These are phyloP conservation scores for Fusarium protoensiforme DNA, from an alignment of 2,329 filamentous ascomycete genomes.

Conservation along the genomic window DNA sequence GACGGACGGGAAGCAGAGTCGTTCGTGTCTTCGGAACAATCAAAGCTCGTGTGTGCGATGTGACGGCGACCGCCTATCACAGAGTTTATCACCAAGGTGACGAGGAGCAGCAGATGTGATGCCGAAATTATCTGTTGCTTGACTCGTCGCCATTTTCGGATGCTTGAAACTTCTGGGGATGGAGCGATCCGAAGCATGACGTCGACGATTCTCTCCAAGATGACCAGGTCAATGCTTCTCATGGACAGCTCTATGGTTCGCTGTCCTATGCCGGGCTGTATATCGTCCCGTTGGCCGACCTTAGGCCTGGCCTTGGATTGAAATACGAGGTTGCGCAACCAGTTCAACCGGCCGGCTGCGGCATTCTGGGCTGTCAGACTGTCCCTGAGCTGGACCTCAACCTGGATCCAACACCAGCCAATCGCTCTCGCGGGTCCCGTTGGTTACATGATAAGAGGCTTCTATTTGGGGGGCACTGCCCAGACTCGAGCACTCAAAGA, in stretches of 20 bases:
- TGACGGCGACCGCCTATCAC: slow-evolving; percentile 7
- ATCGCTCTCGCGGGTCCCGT: slow-evolving; percentile 6
- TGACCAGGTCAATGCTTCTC: slow-evolving; percentile 6
- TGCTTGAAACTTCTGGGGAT: neutral
- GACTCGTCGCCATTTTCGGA: neutral
- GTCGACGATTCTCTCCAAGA: slow-evolving; percentile 6
- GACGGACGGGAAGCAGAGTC: neutral
- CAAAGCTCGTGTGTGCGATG: slow-evolving; percentile 24
- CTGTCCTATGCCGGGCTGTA: slow-evolving; percentile 3
- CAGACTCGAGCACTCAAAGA: slow-evolving; percentile 22
- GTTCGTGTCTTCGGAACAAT: slow-evolving; percentile 20
- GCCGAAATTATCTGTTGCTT: neutral
- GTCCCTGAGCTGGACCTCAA: neutral
- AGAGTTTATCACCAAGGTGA: neutral
- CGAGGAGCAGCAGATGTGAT: neutral
- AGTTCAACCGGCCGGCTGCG: slow-evolving; percentile 7
- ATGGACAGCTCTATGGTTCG: slow-evolving; percentile 4
- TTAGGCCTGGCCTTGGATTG: neutral
- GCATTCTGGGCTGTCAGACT: slow-evolving; percentile 8
- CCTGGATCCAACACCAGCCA: slow-evolving; percentile 12
- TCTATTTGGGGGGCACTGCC: slow-evolving; percentile 28
- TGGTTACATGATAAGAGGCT: slow-evolving; percentile 4
- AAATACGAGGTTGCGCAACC: slow-evolving; percentile 32
- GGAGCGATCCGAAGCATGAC: neutral
- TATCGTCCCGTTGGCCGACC: slow-evolving; percentile 1